Evolutionary conservation across 352 stramenopile species (phyloP).

Genomic region (Halophytophthora polymorphica): DNA sequence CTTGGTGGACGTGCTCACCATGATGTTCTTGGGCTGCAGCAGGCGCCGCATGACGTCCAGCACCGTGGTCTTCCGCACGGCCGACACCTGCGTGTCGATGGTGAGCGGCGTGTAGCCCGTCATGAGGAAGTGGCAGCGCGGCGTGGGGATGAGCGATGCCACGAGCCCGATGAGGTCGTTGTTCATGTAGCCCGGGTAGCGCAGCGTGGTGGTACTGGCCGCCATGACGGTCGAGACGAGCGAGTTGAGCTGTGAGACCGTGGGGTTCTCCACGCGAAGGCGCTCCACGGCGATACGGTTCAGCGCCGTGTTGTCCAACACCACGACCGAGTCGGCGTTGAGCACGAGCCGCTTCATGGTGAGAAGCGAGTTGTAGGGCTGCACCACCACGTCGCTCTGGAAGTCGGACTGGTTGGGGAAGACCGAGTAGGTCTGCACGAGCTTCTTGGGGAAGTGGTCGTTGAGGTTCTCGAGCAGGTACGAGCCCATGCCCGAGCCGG

Average conservation of each 20-base stretch:
- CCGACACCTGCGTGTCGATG: constrained; percentile 87
- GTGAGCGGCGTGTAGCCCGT: constrained; percentile 99
- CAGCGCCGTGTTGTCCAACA: constrained; percentile 99
- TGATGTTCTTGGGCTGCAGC: constrained; percentile 98
- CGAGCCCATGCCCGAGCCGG: constrained; percentile 98
- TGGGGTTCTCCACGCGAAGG: constrained; percentile 95
- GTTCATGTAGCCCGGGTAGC: constrained; percentile 99
- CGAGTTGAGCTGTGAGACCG: constrained; percentile 96
- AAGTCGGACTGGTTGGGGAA: constrained; percentile 96
- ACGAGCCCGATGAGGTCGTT: constrained; percentile 99
- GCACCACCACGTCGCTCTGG: constrained; percentile 97
- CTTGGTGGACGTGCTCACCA: constrained; percentile 97
- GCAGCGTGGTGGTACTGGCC: constrained; percentile 96
- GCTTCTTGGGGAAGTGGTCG: constrained; percentile 99
- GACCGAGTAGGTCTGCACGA: constrained; percentile 99
- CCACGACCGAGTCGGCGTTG: constrained; percentile 98
- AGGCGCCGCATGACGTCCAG: constrained; percentile 98
- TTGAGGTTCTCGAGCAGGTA: constrained; percentile 99
- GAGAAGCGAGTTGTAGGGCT: constrained; percentile 99
- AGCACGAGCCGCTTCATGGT: constrained; percentile 98
- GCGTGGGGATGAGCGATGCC: constrained; percentile 97
- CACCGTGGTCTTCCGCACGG: constrained; percentile 98
- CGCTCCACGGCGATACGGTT: constrained; percentile 96
- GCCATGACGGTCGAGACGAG: constrained; percentile 99
- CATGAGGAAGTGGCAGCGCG: constrained; percentile 99